Evolutionary conservation across 345 rosid genomes (phyloP), one percentile per base, ranked within the genome.

Genomic region (Lenwebbia sp.): DNA sequence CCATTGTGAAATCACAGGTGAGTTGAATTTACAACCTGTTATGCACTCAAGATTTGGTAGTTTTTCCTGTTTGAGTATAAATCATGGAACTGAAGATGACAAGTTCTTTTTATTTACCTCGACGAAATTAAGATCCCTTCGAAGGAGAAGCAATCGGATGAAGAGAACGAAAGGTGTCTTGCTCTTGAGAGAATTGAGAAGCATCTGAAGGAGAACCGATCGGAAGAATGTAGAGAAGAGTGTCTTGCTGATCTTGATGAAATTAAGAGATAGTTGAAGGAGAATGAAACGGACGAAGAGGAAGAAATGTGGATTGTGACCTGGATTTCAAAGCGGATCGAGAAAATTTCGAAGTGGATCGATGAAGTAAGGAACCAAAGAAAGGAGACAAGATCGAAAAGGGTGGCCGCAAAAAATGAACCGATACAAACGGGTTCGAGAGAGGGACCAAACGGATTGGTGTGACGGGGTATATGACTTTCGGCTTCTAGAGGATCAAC

Each of bases 1-100:
- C 96, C 21, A 91, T 95, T 21, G 96, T 96, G 40, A 93, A 6
- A 28, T 28, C 97, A n/a, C 98, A 95, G 93, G 99, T 96, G 85
- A 58, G 60, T 40, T 10, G 50, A 60, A 75, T 15, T 11, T 21
- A 7, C 6, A 25, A 26, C 49, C 22, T 54, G 5, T 15, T n/a
- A 22, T 58, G 23, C 74, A 44, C 37, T 60, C 81, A 51, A 19
- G 51, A 51, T 10, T 49, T 21, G 2, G 41, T 7, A 54, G 57
- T 22, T n/a, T n/a, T 3, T 54, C 26, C n/a, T n/a, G n/a, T 54
- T 54, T 6, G 26, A 1, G 74, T 28, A 40, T 3, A 70, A 26
- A 30, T 49, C 19, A 5, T 21, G 26, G 6, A 23, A 75, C n/a
- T 47, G 76, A 83, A 47, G 19, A 60, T 28, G 37, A 33, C 19